phyloP scores from a whole-genome alignment of 2,329 filamentous ascomycete genomes.

The Blastomyces gilchristii region DNA sequence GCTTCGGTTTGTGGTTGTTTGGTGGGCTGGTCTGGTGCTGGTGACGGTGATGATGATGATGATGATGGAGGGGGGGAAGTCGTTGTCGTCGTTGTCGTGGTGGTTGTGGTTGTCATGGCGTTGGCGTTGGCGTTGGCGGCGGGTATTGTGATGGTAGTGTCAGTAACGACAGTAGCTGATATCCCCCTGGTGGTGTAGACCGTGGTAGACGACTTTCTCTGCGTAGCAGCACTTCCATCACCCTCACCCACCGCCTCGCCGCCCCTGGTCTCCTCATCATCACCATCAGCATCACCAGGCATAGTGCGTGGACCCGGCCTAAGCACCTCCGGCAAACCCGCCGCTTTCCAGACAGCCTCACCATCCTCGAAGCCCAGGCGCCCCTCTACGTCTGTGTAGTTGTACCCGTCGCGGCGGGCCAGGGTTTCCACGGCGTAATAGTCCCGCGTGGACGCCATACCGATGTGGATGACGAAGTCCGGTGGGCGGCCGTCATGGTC shows the following conservation, averaged over 20 bases:
- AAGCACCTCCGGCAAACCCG: slow-evolving; percentile 43
- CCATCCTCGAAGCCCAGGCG: slow-evolving; percentile 33
- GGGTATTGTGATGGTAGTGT: neutral
- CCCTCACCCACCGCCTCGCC: neutral
- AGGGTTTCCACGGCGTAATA: slow-evolving; percentile 63
- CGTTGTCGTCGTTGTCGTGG: neutral
- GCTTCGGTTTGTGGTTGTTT: neutral
- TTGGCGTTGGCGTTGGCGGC: neutral
- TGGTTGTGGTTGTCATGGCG: neutral
- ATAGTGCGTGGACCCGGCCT: slow-evolving; percentile 34
- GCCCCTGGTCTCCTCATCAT: neutral
- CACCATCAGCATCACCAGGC: neutral
- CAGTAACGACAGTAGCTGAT: neutral
- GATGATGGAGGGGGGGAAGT: neutral
- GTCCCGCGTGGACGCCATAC: slow-evolving; percentile 57
- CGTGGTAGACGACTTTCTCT: neutral
- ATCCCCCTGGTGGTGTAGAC: neutral
- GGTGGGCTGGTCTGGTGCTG: neutral
- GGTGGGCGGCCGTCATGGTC: slow-evolving; percentile 36
- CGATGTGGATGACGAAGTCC: slow-evolving; percentile 66
- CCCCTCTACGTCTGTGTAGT: slow-evolving; percentile 58
- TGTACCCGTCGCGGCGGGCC: slow-evolving; percentile 63
- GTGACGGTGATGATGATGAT: neutral
- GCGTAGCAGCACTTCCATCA: neutral
- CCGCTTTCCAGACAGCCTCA: slow-evolving; percentile 40